Evolutionary conservation across 331 rosid genomes (phyloP).

Genomic region (Quercus lobata): DNA sequence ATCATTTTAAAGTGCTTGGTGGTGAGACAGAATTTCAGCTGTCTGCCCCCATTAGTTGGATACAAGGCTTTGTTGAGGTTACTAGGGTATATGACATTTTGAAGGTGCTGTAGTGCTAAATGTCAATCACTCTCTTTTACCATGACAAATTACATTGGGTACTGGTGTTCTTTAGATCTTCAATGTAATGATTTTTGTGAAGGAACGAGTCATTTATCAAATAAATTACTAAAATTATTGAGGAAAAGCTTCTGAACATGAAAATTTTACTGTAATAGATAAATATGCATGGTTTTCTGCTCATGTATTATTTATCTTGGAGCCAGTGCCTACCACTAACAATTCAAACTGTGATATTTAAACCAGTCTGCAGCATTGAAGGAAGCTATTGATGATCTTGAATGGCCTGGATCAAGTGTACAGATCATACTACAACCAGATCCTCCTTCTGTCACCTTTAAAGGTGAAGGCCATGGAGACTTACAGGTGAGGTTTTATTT

Average conservation of each 20-base stretch:
- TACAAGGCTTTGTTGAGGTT: not conserved
- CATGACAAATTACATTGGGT: not conserved
- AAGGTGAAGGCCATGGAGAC: conserved; percentile 94
- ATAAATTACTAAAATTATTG: not conserved
- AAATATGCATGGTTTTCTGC: not conserved
- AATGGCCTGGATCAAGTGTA: conserved; percentile 96
- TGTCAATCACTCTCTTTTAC: not conserved
- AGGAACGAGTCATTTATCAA: not conserved
- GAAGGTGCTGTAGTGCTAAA: not conserved
- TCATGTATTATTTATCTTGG: not conserved
- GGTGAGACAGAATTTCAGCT: not conserved
- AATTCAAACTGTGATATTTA: conserved; percentile 17
- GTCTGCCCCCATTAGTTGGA: not conserved
- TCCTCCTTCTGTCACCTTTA: conserved; percentile 79
- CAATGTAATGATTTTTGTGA: not conserved
- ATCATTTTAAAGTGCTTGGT: not conserved
- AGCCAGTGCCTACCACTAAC: not conserved
- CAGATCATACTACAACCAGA: conserved; percentile 63
- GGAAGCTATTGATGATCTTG: conserved; percentile 97
- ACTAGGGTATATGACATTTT: not conserved
- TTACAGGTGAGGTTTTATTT: conserved; percentile 59
- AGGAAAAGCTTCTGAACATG: not conserved
- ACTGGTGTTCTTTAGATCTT: not conserved
- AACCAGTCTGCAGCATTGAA: conserved; percentile 75
- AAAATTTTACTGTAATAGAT: not conserved